phyloP scores from a whole-genome alignment of 306 rosid genomes.

The Casuarina cunninghamiana region DNA sequence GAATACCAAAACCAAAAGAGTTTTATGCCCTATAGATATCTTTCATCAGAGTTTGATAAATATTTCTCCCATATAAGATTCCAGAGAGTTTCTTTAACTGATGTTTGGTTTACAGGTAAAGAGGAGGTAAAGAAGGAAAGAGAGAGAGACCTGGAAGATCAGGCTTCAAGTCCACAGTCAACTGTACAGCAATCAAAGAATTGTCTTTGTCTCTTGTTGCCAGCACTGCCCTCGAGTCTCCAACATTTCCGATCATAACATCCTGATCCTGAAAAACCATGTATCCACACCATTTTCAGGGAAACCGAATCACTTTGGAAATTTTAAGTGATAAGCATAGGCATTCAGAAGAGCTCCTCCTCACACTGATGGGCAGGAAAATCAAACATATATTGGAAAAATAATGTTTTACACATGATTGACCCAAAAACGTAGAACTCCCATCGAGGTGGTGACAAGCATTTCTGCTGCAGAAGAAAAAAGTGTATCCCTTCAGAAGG shows the following conservation, averaged over 20 bases:
- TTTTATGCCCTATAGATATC: constrained; percentile 5
- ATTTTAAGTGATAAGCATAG: background rate
- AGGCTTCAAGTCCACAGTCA: constrained; percentile 57
- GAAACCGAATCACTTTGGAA: background rate
- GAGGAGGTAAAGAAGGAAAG: constrained; percentile 15
- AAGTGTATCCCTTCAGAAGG: background rate
- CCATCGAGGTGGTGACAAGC: background rate
- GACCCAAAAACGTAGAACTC: background rate
- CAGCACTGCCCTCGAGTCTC: constrained; percentile 57
- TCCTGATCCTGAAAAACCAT: constrained; percentile 37
- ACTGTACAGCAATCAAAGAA: constrained; percentile 43
- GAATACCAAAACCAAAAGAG: constrained; percentile 9
- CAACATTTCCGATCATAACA: constrained; percentile 52
- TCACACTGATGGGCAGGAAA: background rate
- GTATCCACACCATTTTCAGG: background rate
- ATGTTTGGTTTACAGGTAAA: background rate
- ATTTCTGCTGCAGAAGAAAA: background rate
- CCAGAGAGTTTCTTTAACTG: background rate
- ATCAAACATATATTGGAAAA: background rate
- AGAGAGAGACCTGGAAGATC: constrained; percentile 51
- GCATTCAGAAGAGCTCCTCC: background rate
- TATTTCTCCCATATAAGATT: background rate
- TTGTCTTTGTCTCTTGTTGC: constrained; percentile 44
- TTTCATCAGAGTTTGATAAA: background rate
- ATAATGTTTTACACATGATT: background rate